Evolutionary conservation across 148 eudicot species (phyloP).

Genomic region (Selenicereus undatus): DNA sequence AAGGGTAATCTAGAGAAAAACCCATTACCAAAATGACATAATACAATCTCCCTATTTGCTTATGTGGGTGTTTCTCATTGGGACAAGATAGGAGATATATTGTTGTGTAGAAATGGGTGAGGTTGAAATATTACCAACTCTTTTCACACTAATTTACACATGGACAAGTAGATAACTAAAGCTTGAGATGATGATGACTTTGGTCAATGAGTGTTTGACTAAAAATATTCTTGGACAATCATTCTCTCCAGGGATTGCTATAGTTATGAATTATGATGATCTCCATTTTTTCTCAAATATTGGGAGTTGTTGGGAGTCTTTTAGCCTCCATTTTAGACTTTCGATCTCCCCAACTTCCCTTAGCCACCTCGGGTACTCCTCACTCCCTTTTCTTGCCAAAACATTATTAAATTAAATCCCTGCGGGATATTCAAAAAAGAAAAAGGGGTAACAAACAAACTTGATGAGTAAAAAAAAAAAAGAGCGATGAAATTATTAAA

Average conservation of each 20-base stretch:
- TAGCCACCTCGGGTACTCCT: slow-evolving; percentile 3
- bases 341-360: slow-evolving; percentile 15
- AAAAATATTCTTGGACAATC: slow-evolving; percentile 19
- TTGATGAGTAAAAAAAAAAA: too few species aligned
- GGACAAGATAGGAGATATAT: not conserved
- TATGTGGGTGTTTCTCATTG: not conserved
- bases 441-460: too few species aligned
- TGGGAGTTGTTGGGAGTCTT: slow-evolving; percentile 35
- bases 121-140: not conserved
- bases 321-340: slow-evolving; percentile 30
- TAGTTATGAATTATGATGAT: not conserved
- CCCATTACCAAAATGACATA: not conserved
- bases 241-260: slow-evolving; percentile 25
- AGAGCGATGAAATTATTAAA: too few species aligned
- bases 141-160: slow-evolving; percentile 7
- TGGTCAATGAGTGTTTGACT: slow-evolving; percentile 14
- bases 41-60: too few species aligned
- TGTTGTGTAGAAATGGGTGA: not conserved
- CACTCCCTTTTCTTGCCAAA: not conserved
- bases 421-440: too few species aligned
- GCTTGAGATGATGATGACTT: slow-evolving; percentile 1
- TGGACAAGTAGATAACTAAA: not conserved
- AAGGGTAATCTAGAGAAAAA: not conserved
- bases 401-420: not conserved
- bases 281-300: not conserved